Evolutionary conservation across 306 rosid genomes (phyloP).

Genomic region (Inga leiocalycina): DNA sequence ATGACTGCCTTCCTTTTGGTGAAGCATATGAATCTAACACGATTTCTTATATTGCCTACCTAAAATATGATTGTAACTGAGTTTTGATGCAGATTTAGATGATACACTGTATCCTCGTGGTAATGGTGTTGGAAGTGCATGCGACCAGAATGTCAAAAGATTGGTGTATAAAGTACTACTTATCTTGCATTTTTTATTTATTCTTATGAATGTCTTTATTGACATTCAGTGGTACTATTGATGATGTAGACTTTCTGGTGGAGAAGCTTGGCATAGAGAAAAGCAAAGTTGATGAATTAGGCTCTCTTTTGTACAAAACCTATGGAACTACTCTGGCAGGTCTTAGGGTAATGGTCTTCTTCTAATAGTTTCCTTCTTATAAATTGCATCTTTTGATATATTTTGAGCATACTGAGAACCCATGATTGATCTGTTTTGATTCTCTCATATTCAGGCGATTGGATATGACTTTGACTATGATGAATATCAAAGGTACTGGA

Average conservation of each 20-base stretch:
- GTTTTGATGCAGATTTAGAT: slow-evolving; percentile 75
- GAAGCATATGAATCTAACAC: slow-evolving; percentile 30
- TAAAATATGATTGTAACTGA: slow-evolving; percentile 20
- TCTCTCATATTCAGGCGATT: slow-evolving; percentile 67
- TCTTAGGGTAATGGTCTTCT: slow-evolving; percentile 71
- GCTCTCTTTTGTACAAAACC: slow-evolving; percentile 79
- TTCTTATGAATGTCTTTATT: slow-evolving; percentile 15
- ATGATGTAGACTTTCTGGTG: slow-evolving; percentile 70
- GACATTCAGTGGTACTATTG: neutral
- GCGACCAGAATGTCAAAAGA: slow-evolving; percentile 79
- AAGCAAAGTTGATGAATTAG: slow-evolving; percentile 66
- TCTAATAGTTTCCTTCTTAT: neutral
- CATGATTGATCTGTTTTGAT: slow-evolving; percentile 5
- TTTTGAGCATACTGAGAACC: neutral
- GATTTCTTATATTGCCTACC: slow-evolving; percentile 6
- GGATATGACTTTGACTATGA: slow-evolving; percentile 98
- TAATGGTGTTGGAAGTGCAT: slow-evolving; percentile 69
- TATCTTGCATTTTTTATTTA: neutral
- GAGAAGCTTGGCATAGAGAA: slow-evolving; percentile 82
- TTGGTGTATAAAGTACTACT: slow-evolving; percentile 5
- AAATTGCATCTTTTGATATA: slow-evolving; percentile 8
- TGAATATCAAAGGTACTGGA: slow-evolving; percentile 79
- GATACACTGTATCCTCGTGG: slow-evolving; percentile 90
- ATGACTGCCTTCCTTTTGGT: slow-evolving; percentile 96
- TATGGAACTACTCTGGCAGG: slow-evolving; percentile 99